Evolutionary conservation across 139 green algal species (phyloP).

Genomic region (Yamagishiella unicocca): DNA sequence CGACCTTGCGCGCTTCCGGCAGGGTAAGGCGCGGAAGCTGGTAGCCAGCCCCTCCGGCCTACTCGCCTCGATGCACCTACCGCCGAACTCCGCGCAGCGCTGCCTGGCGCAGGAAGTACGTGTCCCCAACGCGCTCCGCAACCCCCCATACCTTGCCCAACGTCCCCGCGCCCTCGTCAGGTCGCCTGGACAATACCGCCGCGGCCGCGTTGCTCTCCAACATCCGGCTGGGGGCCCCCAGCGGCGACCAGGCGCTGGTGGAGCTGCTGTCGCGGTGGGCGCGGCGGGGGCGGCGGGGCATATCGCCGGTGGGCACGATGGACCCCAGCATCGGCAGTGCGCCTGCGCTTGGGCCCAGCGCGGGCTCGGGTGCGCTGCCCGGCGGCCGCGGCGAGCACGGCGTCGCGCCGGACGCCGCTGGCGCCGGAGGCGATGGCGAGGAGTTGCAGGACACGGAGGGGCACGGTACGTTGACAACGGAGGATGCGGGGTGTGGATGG

Average conservation of each 20-base stretch:
- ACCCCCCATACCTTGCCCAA: too few relatives aligned
- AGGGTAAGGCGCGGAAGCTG: too few relatives aligned
- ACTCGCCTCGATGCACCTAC: too few relatives aligned
- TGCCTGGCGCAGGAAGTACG: too few relatives aligned
- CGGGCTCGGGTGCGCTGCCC: not conserved
- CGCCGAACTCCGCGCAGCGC: too few relatives aligned
- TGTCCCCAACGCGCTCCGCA: too few relatives aligned
- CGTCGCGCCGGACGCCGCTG: not conserved
- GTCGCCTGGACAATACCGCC: slow-evolving; percentile 73
- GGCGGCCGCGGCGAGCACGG: not conserved
- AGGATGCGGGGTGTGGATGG: not conserved
- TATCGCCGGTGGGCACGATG: not conserved
- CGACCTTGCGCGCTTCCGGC: too few relatives aligned
- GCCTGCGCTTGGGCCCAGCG: not conserved
- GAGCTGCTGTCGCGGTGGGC: slow-evolving; percentile 90
- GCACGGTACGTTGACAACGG: too few relatives aligned
- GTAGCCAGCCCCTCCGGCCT: too few relatives aligned
- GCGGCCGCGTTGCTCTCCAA: slow-evolving; percentile 80
- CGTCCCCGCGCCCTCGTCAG: not conserved
- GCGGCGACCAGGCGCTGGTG: slow-evolving; percentile 80
- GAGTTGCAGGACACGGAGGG: too few relatives aligned
- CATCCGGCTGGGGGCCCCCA: slow-evolving; percentile 72
- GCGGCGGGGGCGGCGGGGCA: slow-evolving; percentile 55
- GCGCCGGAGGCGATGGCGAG: not conserved
- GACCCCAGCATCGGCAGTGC: not conserved